phyloP scores from a whole-genome alignment of 495 filamentous ascomycete species.

The Melanomma pulvis-pyrius region DNA sequence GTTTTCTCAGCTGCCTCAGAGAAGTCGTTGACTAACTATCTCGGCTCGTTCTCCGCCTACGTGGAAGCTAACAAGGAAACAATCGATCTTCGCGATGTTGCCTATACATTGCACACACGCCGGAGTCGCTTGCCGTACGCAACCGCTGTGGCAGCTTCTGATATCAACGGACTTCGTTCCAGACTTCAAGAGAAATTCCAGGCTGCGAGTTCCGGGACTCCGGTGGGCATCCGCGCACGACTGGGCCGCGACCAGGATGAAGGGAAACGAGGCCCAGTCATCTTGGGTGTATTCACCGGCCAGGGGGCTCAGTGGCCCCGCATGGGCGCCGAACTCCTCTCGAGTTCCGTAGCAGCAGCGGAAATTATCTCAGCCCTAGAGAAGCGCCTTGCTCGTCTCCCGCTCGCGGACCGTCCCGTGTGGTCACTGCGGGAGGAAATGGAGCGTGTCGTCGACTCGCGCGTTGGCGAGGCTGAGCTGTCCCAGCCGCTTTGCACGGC shows the following conservation, averaged over 20 bases:
- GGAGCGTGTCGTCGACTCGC: not conserved
- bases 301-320: slow-evolving; percentile 30
- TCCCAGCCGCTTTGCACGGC: slow-evolving; percentile 32
- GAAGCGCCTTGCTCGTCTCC: not conserved
- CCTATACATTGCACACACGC: slow-evolving; percentile 18
- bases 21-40: not conserved
- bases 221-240: no score
- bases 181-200: no score
- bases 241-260: no score
- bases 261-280: no score
- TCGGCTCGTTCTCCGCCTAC: not conserved
- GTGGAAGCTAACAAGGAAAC: not conserved
- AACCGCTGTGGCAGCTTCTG: no score
- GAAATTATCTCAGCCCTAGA: slow-evolving; percentile 1
- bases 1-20: slow-evolving; percentile 9
- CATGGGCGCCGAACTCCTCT: slow-evolving; percentile 4
- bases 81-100: slow-evolving; percentile 2
- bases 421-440: slow-evolving; percentile 18
- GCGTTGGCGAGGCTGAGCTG: slow-evolving; percentile 2
- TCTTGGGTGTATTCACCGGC: slow-evolving; percentile 36
- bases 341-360: not conserved
- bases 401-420: not conserved
- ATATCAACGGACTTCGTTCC: no score
- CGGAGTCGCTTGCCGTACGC: no score
- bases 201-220: no score